Evolutionary conservation across 2,329 filamentous ascomycete genomes (phyloP), one percentile per base, ranked within the genome.

Genomic region (Acrocalymma vagum): DNA sequence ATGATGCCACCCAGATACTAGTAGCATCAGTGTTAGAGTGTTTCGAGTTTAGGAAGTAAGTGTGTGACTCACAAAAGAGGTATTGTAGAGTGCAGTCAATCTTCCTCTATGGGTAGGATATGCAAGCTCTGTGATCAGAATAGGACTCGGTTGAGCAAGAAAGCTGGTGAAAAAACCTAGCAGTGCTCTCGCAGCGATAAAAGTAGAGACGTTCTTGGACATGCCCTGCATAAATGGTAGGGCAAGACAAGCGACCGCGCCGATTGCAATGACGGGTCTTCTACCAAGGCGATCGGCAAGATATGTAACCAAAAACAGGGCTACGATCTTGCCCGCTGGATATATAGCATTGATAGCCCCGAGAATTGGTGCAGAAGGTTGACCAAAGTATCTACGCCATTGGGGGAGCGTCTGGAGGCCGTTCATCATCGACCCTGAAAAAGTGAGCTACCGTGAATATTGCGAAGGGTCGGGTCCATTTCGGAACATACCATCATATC

Each of bases 61-160:
- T n/a, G n/a, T n/a, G n/a, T n/a, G n/a, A n/a, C n/a, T 15, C 14
- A 33, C 25, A 11, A 17, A 48, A 33, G 65, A 62, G 25, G 62
- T 68, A 44, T 75, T 76, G 48, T 73, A 79, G 44, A 83, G 72
- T 18, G 78, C 82, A 3, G 80, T 81, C 54, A 82, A 73, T 13
- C 78, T 73, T 17, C 81, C 81, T 48, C 82, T 75, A 55, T 80
- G 81, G 5, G 76, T 75, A 1, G 82, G 82, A 53, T 84, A 81
- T 2, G 79, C 72, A 18, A 83, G 65, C 60, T 85, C 81, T 27
- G 80, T 76, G 16, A 77, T 75, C 48, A 81, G 80, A 14, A 78
- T 72, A 2, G 80, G 80, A 1, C 73, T 78, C 3, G 79, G n/a
- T 74, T 74, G 5, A 75, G 76, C n/a, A n/a, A n/a, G n/a, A 37